Conservation (phyloP, 306 rosid genomes). For the Phaseolus lunatus region DNA sequence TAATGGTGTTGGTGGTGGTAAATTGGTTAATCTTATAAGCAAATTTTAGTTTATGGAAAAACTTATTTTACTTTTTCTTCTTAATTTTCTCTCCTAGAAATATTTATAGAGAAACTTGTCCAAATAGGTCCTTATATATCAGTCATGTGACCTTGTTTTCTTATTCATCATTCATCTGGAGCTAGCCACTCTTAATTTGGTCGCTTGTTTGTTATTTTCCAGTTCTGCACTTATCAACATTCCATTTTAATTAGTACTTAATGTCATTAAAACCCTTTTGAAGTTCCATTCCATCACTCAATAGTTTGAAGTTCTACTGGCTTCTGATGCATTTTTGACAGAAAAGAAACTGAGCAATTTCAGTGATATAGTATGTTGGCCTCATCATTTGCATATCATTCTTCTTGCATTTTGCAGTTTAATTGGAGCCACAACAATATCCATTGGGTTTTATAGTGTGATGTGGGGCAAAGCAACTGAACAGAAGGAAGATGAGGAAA, state of each 20-base stretch:
- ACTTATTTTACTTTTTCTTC: too few species aligned
- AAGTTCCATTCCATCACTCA: background rate
- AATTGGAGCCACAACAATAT: constrained; percentile 78
- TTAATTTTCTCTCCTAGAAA: too few species aligned
- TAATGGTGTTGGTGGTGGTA: background rate
- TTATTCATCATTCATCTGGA: constrained; percentile 9
- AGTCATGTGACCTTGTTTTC: background rate
- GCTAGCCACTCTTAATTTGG: background rate
- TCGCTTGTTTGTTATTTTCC: constrained; percentile 4
- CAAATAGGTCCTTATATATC: background rate
- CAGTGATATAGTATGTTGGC: background rate
- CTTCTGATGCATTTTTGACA: constrained; percentile 12
- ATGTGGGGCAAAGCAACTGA: constrained; percentile 91
- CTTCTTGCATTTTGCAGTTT: constrained; percentile 56
- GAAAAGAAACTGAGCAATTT: background rate
- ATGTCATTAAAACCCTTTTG: constrained; percentile 11
- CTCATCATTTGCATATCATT: background rate
- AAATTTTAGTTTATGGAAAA: too few species aligned
- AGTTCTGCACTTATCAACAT: background rate
- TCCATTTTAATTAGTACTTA: background rate
- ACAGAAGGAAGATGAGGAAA: constrained; percentile 54
- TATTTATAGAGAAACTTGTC: too few species aligned
- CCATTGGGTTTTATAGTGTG: constrained; percentile 85
- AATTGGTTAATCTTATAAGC: background rate
- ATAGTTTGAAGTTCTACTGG: background rate